phyloP scores from a whole-genome alignment of 768 basidiomycete species.

The Leccinum ochraceum region DNA sequence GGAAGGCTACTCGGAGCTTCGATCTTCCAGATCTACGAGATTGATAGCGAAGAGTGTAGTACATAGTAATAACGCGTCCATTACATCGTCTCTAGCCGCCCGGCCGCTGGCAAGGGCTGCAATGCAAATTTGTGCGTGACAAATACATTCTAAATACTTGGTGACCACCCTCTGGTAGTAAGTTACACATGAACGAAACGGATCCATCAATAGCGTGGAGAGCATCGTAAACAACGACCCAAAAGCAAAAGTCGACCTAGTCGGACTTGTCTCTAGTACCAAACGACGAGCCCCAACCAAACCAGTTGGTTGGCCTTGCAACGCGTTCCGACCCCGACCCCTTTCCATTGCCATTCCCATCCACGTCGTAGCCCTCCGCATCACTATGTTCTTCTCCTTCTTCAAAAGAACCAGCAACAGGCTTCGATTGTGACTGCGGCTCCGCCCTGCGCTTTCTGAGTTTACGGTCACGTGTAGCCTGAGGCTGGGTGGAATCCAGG shows the following conservation, averaged over 20 bases:
- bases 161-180: not conserved
- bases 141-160: constrained; percentile 16
- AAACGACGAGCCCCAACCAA: constrained; percentile 35
- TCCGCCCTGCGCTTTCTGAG: constrained; percentile 55
- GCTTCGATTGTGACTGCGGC: constrained; percentile 29
- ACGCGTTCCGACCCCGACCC: constrained; percentile 22
- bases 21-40: not conserved
- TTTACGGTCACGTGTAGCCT: constrained; percentile 41
- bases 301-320: constrained; percentile 35
- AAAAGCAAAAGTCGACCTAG: constrained; percentile 5
- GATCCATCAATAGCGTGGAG: not conserved
- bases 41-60: not conserved
- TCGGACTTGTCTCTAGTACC: constrained; percentile 23
- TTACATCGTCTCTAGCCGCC: not conserved
- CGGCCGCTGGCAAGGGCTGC: not conserved
- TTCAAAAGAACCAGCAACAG: constrained; percentile 35
- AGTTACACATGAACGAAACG: constrained; percentile 4
- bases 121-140: not conserved
- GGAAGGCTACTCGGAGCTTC: no score
- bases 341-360: constrained; percentile 16
- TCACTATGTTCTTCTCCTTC: constrained; percentile 75
- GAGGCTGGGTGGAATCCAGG: constrained; percentile 27
- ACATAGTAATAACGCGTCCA: not conserved
- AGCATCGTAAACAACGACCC: not conserved
- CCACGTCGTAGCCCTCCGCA: constrained; percentile 59